A percentile compares a stretch with the other conserved stretches of the same genome.
These are phyloP conservation scores for Yamadazyma tumulicola DNA, from an alignment of 805 yeast genomes.

Conservation along the genomic window DNA sequence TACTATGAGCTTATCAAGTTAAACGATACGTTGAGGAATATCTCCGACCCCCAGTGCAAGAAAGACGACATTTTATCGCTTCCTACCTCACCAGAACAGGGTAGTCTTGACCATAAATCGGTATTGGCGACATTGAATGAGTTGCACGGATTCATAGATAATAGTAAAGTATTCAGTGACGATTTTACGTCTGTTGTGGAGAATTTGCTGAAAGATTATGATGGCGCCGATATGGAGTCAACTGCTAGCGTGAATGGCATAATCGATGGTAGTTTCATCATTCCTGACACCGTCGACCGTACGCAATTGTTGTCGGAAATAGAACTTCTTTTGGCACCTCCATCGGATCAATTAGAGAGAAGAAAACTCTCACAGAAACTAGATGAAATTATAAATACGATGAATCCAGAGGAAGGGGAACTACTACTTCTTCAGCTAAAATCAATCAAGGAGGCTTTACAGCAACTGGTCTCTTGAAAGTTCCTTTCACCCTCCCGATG, in stretches of 20 bases:
- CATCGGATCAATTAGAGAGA: background rate
- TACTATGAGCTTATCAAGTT: conserved; percentile 70
- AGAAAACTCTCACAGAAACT: background rate
- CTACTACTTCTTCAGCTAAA: conserved; percentile 2
- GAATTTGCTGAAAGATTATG: conserved; percentile 10
- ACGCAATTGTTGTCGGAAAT: conserved; percentile 7
- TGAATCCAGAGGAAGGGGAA: background rate
- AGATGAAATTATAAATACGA: background rate
- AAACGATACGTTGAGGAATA: conserved; percentile 46
- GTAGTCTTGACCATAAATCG: conserved; percentile 15
- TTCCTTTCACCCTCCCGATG: too few species aligned
- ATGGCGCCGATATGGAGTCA: conserved; percentile 12
- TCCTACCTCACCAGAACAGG: too few species aligned
- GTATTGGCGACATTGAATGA: conserved; percentile 21
- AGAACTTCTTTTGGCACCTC: conserved; percentile 2
- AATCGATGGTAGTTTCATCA: conserved; percentile 2
- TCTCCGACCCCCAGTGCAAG: conserved; percentile 13
- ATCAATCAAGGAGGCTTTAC: too few species aligned
- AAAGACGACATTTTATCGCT: conserved; percentile 6
- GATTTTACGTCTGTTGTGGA: conserved; percentile 20
- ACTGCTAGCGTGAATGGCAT: conserved; percentile 17
- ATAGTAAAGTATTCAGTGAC: conserved; percentile 16
- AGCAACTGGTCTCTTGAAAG: too few species aligned
- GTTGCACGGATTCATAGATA: conserved; percentile 20
- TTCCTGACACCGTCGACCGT: conserved; percentile 12